Evolutionary conservation across 495 filamentous ascomycete species (phyloP).

Genomic region (Penicillium salamii): DNA sequence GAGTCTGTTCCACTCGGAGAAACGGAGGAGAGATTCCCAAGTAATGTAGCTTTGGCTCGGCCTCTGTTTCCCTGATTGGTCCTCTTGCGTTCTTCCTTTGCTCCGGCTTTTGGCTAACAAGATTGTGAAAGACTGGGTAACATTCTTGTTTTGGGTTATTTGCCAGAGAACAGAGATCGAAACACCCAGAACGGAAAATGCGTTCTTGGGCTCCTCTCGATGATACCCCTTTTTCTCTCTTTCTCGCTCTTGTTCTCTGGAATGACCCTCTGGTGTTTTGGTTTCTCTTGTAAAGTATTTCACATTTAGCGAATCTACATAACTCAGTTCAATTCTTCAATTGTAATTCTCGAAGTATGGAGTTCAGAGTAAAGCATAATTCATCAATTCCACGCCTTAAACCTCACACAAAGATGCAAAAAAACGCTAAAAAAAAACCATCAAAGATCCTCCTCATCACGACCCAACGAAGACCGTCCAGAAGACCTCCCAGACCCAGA

Average conservation of each 20-base stretch:
- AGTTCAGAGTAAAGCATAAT: too few relatives aligned
- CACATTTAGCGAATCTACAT: constrained; percentile 20
- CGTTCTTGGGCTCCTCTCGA: neutral
- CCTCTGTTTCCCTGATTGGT: constrained; percentile 1
- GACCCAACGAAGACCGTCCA: neutral
- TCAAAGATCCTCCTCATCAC: constrained; percentile 2
- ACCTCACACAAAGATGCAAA: too few relatives aligned
- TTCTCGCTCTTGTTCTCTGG: constrained; percentile 1
- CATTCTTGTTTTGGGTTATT: constrained; percentile 2
- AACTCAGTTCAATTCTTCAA: neutral
- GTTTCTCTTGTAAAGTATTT: constrained; percentile 22
- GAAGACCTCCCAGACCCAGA: neutral
- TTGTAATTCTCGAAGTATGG: too few relatives aligned
- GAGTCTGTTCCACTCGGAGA: constrained; percentile 49
- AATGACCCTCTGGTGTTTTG: constrained; percentile 3
- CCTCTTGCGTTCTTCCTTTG: neutral
- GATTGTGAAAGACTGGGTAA: neutral
- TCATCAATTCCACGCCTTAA: too few relatives aligned
- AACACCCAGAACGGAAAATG: neutral
- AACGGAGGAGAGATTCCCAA: constrained; percentile 21
- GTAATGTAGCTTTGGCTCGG: constrained; percentile 10
- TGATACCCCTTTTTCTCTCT: constrained; percentile 8
- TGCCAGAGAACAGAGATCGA: constrained; percentile 2
- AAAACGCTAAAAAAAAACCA: neutral
- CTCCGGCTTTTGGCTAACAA: neutral